Percentiles rank a stretch among this genome's conserved stretches.
These are phyloP conservation scores for Modicella reniformis DNA, from an alignment of 371 early-diverging fungal genomes.

Conservation along the genomic window DNA sequence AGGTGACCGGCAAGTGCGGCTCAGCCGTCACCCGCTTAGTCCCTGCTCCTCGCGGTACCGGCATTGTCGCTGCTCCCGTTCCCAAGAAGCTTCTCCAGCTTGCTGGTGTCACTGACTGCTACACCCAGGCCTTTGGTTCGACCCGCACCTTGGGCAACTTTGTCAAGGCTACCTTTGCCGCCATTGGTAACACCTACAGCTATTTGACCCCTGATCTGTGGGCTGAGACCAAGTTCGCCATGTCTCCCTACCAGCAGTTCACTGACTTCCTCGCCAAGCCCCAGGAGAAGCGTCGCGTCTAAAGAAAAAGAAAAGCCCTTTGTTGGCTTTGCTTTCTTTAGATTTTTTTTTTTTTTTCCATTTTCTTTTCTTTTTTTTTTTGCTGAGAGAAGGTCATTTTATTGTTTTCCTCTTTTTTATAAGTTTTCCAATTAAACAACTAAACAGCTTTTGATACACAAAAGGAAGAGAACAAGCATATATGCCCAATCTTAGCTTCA, in stretches of 20 bases:
- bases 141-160: constrained; percentile 97
- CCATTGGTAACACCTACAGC: constrained; percentile 97
- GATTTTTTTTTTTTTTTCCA: no score
- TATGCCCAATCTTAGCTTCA: no score
- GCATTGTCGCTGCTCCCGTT: constrained; percentile 96
- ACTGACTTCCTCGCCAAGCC: constrained; percentile 85
- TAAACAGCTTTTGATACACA: background rate
- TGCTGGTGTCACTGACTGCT: constrained; percentile 99
- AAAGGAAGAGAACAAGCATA: background rate
- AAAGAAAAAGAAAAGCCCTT: no score
- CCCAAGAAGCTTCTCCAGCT: constrained; percentile 98
- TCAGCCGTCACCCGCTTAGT: no score
- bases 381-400: background rate
- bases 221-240: constrained; percentile 88
- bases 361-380: constrained; percentile 25
- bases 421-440: constrained; percentile 6
- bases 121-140: constrained; percentile 94
- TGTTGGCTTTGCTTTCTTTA: no score
- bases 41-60: constrained; percentile 85
- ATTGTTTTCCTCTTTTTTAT: no score
- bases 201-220: constrained; percentile 98
- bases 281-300: constrained; percentile 52
- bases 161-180: constrained; percentile 98
- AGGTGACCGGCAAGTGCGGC: no score
- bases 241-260: constrained; percentile 94